Conservation (phyloP, 768 basidiomycete species). For the Tephrocybe sp. region DNA sequence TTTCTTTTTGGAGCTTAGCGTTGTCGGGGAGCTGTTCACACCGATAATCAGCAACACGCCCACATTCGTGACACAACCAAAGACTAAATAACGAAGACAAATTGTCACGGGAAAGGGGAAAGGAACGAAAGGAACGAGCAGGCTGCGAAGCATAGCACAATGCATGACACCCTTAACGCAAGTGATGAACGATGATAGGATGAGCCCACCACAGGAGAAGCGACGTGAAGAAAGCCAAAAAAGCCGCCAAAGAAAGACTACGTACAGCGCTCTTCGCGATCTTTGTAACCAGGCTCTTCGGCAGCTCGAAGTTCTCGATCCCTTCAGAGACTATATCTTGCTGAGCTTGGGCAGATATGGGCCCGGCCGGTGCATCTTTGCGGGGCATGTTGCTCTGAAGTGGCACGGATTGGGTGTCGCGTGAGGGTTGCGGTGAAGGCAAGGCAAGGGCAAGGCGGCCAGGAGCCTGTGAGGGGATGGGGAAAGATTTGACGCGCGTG, state of each 20-base stretch:
- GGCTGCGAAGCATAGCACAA: too few species aligned
- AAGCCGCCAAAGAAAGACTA: too few species aligned
- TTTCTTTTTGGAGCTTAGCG: slow-evolving; percentile 88
- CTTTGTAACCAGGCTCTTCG: slow-evolving; percentile 78
- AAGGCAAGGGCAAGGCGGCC: too few species aligned
- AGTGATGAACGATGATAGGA: too few species aligned
- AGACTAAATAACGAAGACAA: background rate
- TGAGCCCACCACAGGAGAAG: too few species aligned
- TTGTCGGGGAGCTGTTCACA: slow-evolving; percentile 71
- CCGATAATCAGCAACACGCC: background rate
- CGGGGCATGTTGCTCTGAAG: slow-evolving; percentile 53
- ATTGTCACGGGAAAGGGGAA: background rate
- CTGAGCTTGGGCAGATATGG: slow-evolving; percentile 71
- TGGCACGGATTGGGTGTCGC: background rate
- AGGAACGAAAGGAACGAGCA: background rate
- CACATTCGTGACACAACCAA: too few species aligned
- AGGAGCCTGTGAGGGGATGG: too few species aligned
- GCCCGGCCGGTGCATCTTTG: slow-evolving; percentile 56
- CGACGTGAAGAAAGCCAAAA: too few species aligned
- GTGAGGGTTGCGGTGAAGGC: too few species aligned
- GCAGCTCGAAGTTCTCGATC: slow-evolving; percentile 88
- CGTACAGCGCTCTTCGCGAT: slow-evolving; percentile 81
- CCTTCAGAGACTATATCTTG: slow-evolving; percentile 81
- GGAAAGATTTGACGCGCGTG: background rate
- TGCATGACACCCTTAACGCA: too few species aligned